Conservation (phyloP, 768 basidiomycete species). For the Tylopilus sp. region DNA sequence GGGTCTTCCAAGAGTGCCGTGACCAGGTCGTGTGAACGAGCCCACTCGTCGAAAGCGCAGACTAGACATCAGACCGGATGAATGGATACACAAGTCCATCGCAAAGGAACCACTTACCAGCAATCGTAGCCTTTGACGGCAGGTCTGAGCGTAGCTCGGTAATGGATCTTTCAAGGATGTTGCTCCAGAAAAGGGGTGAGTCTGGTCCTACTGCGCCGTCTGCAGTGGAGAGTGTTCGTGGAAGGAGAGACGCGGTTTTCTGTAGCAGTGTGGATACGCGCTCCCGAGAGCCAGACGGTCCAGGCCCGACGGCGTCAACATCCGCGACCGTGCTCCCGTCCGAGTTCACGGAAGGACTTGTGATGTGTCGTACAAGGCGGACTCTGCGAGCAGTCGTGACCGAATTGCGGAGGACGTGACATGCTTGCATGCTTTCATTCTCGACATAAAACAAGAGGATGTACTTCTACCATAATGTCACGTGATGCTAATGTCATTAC, state of each 20-base stretch:
- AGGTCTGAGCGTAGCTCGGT: conserved; percentile 31
- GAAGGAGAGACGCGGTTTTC: conserved; percentile 45
- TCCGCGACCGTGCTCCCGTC: neutral
- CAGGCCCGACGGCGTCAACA: neutral
- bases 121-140: conserved; percentile 41
- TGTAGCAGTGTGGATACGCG: conserved; percentile 48
- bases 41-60: conserved; percentile 51
- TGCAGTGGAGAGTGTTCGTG: conserved; percentile 37
- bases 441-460: neutral
- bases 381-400: neutral
- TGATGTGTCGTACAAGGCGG: neutral
- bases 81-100: neutral
- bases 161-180: conserved; percentile 37
- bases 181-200: conserved; percentile 46
- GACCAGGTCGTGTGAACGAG: conserved; percentile 56
- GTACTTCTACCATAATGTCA: conserved; percentile 4
- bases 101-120: conserved; percentile 40
- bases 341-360: neutral
- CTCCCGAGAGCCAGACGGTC: conserved; percentile 5
- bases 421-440: conserved; percentile 25
- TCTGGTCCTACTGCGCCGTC: conserved; percentile 22
- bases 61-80: conserved; percentile 37
- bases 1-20: conserved; percentile 72
- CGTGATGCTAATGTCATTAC: conserved; percentile 17
- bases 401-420: conserved; percentile 17